Conservation (phyloP, 2,329 filamentous ascomycete genomes). For the Epichloe coenophiala region DNA sequence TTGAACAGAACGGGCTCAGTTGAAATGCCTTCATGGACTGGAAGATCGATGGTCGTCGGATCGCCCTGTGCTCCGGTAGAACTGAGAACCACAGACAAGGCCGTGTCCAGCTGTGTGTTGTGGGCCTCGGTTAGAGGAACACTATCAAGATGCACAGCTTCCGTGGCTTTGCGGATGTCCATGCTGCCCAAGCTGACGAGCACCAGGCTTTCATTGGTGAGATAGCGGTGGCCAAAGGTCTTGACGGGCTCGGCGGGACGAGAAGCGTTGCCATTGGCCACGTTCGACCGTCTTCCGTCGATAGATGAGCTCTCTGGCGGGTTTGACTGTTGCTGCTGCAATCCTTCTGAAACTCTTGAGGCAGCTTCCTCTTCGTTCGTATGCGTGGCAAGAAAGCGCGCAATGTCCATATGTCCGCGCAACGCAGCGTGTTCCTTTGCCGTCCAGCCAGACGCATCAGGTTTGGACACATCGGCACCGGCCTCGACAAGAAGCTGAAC, state of each 20-base stretch:
- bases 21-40: slow-evolving; percentile 83
- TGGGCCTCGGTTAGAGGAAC: slow-evolving; percentile 83
- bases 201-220: slow-evolving; percentile 78
- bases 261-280: slow-evolving; percentile 25
- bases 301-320: slow-evolving; percentile 45
- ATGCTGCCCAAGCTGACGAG: slow-evolving; percentile 88
- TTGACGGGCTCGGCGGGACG: slow-evolving; percentile 68
- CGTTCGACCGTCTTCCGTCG: slow-evolving; percentile 43
- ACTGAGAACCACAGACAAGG: slow-evolving; percentile 79
- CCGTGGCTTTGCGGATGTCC: slow-evolving; percentile 73
- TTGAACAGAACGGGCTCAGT: slow-evolving; percentile 91
- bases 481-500: slow-evolving; percentile 66
- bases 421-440: slow-evolving; percentile 86
- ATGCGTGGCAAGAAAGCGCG: slow-evolving; percentile 50
- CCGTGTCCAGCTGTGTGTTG: slow-evolving; percentile 85
- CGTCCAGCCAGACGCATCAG: slow-evolving; percentile 86
- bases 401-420: slow-evolving; percentile 75
- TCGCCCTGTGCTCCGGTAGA: slow-evolving; percentile 77
- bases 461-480: slow-evolving; percentile 59
- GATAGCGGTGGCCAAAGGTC: slow-evolving; percentile 89
- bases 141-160: slow-evolving; percentile 74
- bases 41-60: slow-evolving; percentile 78
- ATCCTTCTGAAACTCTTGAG: slow-evolving; percentile 9
- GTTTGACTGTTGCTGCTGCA: slow-evolving; percentile 9
- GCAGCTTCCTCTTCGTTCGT: slow-evolving; percentile 18